Evolutionary conservation across 2,329 filamentous ascomycete species (phyloP).

Genomic region (Cladosporium cucumerinum): DNA sequence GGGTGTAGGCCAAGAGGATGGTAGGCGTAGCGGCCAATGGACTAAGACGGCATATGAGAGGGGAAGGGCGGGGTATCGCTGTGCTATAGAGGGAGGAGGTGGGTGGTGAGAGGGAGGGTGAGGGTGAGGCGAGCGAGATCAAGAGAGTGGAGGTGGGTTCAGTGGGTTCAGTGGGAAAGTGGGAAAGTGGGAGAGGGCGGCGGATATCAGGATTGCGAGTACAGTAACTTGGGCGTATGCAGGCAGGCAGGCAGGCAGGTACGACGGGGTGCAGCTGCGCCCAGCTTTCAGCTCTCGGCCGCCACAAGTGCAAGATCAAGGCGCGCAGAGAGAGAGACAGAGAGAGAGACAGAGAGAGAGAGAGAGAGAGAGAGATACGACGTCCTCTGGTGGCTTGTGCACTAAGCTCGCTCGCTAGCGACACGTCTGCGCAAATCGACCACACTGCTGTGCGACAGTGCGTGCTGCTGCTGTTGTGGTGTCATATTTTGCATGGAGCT

Average conservation of each 20-base stretch:
- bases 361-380: background rate
- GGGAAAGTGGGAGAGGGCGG: background rate
- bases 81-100: background rate
- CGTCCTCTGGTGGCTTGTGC: background rate
- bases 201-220: background rate
- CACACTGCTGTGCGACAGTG: background rate
- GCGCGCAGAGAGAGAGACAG: background rate
- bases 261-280: background rate
- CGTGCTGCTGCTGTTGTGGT: background rate
- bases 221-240: too few species aligned
- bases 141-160: background rate
- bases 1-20: background rate
- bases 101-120: background rate
- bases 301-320: background rate
- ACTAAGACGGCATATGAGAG: background rate
- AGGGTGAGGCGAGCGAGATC: background rate
- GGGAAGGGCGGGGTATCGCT: conserved; percentile 6
- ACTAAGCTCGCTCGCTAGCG: background rate
- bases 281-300: background rate
- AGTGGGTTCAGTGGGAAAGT: background rate
- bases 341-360: background rate
- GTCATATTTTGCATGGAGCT: background rate
- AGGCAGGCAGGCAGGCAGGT: background rate
- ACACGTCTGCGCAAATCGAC: background rate
- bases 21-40: background rate